A percentile compares a stretch with the other conserved stretches of the same genome.
phyloP scores from a whole-genome alignment of 2,329 filamentous ascomycete species.

The Colletotrichum sp. region DNA sequence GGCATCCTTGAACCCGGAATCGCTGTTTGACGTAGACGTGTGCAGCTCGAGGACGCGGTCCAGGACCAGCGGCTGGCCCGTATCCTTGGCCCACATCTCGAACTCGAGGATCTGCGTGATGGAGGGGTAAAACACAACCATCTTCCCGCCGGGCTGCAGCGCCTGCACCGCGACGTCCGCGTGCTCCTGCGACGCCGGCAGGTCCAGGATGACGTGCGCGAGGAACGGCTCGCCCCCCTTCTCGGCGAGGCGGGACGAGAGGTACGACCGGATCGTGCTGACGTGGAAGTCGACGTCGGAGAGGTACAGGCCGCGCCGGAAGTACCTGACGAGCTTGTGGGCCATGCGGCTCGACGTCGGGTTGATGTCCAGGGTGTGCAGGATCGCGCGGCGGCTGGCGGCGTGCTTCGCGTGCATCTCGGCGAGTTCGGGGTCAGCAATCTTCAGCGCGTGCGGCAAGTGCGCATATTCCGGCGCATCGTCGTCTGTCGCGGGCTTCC shows the following conservation, averaged over 20 bases:
- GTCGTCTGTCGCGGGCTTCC: slow-evolving; percentile 12
- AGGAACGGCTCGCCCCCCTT: slow-evolving; percentile 64
- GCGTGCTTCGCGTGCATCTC: slow-evolving; percentile 48
- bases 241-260: slow-evolving; percentile 53
- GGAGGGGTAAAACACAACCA: slow-evolving; percentile 77
- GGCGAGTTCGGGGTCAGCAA: slow-evolving; percentile 22
- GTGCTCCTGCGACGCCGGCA: slow-evolving; percentile 65
- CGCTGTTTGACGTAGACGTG: slow-evolving; percentile 35
- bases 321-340: slow-evolving; percentile 67
- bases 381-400: slow-evolving; percentile 65
- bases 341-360: slow-evolving; percentile 68
- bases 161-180: slow-evolving; percentile 55
- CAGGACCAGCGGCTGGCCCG: slow-evolving; percentile 57
- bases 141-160: slow-evolving; percentile 65
- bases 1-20: slow-evolving; percentile 48
- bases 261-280: slow-evolving; percentile 68
- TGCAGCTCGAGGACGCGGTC: slow-evolving; percentile 67
- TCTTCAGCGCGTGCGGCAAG: slow-evolving; percentile 23
- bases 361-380: slow-evolving; percentile 76
- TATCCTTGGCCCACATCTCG: slow-evolving; percentile 55
- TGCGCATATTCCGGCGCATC: slow-evolving; percentile 9
- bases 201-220: slow-evolving; percentile 74
- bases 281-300: slow-evolving; percentile 77
- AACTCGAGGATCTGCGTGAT: slow-evolving; percentile 79
- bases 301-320: slow-evolving; percentile 73